Evolutionary conservation across 2,329 filamentous ascomycete species (phyloP), one percentile per base, ranked within the genome.

Genomic region (Ampelomyces quisqualis): DNA sequence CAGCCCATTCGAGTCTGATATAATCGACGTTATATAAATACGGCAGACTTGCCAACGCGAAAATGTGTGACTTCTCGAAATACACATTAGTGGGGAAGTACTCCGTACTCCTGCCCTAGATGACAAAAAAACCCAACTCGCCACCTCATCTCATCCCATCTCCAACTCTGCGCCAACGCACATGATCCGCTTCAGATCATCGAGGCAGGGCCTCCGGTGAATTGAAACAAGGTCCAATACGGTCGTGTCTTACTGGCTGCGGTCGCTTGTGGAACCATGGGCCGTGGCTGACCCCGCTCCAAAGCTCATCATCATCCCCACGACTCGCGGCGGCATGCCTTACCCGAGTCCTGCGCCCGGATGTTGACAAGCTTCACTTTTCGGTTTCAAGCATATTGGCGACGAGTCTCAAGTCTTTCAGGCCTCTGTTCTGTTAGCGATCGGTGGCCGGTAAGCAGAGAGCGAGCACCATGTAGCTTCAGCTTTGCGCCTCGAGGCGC

Each of bases 301-400:
- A n/a, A n/a, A n/a, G 36, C 33, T 7, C 14, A 19, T 24, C 38
- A 4, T 33, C 28, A 20, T 8, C 28, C 34, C 17, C 17, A 19
- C 13, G 14, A 34, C 11, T 20, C 18, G 8, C 14, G 23, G 11
- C 3, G 10, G 18, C 19, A 11, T 22, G 31, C 31, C 9, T 34
- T 18, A 22, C 34, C 24, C 23, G 34, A 9, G 21, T 15, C n/a
- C n/a, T 18, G 21, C 30, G 29, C 37, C 27, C 32, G 26, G 19
- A 31, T 17, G 21, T 4, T 8, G 32, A 31, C 32, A 41, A 41
- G 38, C 38, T 41, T 41, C 38, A 36, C 26, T 41, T 28, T 24
- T 9, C 23, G 14, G 9, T 11, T 15, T 26, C 21, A 36, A 36
- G 39, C 39, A 22, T 18, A 32, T 35, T 17, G 14, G 24, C 18